Conservation (phyloP, 2,329 filamentous ascomycete species). For the Colletotrichum costaricense region DNA sequence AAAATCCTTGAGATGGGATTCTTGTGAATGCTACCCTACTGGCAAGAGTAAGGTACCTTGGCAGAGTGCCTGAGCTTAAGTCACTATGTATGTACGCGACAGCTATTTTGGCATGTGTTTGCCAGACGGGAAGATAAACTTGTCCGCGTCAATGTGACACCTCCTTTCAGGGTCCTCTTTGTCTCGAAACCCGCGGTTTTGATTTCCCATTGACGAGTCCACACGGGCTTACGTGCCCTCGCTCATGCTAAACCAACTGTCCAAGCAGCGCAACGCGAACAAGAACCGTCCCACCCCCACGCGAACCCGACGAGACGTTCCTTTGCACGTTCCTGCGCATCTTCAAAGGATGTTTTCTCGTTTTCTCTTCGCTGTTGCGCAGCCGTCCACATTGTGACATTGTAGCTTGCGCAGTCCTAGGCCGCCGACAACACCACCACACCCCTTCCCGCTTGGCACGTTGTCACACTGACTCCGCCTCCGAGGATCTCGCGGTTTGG, state of each 20-base stretch:
- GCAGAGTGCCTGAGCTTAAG: background rate
- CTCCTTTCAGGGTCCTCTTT: slow-evolving; percentile 43
- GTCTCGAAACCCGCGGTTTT: slow-evolving; percentile 32
- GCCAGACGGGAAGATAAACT: slow-evolving; percentile 35
- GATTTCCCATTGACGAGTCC: background rate
- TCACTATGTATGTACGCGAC: background rate
- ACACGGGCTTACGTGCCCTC: slow-evolving; percentile 55
- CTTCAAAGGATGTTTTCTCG: slow-evolving; percentile 47
- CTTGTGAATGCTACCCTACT: background rate
- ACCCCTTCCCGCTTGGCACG: slow-evolving; percentile 51
- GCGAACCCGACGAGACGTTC: slow-evolving; percentile 51
- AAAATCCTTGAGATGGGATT: background rate
- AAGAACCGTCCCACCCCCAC: slow-evolving; percentile 51
- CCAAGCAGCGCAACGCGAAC: slow-evolving; percentile 41
- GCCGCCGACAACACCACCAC: background rate
- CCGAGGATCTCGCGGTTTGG: slow-evolving; percentile 46
- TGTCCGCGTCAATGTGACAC: background rate
- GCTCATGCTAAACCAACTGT: slow-evolving; percentile 49
- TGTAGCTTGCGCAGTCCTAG: background rate
- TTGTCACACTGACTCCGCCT: slow-evolving; percentile 48
- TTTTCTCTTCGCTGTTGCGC: slow-evolving; percentile 32
- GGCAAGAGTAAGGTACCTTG: background rate
- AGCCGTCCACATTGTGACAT: background rate
- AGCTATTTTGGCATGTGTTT: background rate
- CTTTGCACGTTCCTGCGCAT: slow-evolving; percentile 48